A percentile compares a stretch with the other conserved stretches of the same genome.
phyloP scores from a whole-genome alignment of 1,284 basidiomycete genomes.

The Trametes hirsuta region DNA sequence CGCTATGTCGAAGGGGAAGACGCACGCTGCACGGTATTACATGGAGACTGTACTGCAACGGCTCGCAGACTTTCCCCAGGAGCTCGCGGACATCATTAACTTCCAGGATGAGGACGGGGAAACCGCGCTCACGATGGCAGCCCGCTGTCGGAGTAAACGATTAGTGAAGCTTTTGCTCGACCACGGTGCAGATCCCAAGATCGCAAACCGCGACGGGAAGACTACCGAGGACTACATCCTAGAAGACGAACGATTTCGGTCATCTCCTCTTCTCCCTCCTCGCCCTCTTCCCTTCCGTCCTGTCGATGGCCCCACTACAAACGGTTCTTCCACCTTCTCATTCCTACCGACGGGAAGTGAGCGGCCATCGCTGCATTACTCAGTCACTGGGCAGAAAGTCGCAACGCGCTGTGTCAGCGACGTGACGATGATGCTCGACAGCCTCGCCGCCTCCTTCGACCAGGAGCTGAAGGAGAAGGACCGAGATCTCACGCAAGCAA shows the following conservation, averaged over 20 bases:
- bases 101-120: constrained; percentile 99
- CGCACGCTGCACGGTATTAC: constrained; percentile 97
- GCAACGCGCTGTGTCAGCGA: constrained; percentile 86
- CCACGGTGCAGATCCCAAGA: constrained; percentile 96
- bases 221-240: constrained; percentile 99
- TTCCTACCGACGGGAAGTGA: constrained; percentile 37
- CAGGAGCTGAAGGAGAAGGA: constrained; percentile 92
- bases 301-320: constrained; percentile 56
- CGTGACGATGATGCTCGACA: constrained; percentile 86
- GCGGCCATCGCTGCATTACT: constrained; percentile 81
- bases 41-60: constrained; percentile 95
- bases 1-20: constrained; percentile 98
- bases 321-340: constrained; percentile 35
- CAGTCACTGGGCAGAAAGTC: constrained; percentile 85
- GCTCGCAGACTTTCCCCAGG: constrained; percentile 94
- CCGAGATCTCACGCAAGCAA: constrained; percentile 89
- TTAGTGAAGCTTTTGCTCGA: constrained; percentile 96
- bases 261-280: constrained; percentile 81
- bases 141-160: constrained; percentile 94
- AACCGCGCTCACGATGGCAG: constrained; percentile 96
- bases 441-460: constrained; percentile 92
- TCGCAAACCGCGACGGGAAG: constrained; percentile 95
- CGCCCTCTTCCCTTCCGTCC: constrained; percentile 64
- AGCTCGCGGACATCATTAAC: constrained; percentile 98
- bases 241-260: constrained; percentile 96